Evolutionary conservation across 371 early-diverging fungal species (phyloP).

Genomic region (Phascolomyces articulosus): DNA sequence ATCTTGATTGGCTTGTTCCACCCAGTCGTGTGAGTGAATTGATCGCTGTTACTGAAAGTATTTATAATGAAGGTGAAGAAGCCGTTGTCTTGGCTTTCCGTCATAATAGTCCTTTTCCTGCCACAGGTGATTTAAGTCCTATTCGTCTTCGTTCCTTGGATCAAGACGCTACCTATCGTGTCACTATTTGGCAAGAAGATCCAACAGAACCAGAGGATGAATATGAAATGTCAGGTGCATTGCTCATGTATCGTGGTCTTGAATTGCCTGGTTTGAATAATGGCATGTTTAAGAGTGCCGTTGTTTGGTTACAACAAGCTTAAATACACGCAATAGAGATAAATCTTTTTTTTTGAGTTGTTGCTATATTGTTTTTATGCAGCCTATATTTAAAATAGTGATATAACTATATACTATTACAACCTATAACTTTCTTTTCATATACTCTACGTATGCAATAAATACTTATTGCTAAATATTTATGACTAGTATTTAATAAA

Average conservation of each 20-base stretch:
- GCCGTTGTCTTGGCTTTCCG: slow-evolving; percentile 35
- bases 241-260: slow-evolving; percentile 27
- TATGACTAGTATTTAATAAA: too few relatives aligned
- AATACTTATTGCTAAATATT: too few relatives aligned
- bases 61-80: slow-evolving; percentile 1
- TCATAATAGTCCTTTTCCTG: slow-evolving; percentile 25
- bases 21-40: slow-evolving; percentile 16
- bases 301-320: slow-evolving; percentile 8
- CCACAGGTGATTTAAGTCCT: slow-evolving; percentile 16
- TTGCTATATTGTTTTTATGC: too few relatives aligned
- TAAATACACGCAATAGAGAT: neutral
- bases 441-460: too few relatives aligned
- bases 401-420: too few relatives aligned
- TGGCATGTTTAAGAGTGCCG: slow-evolving; percentile 12
- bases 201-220: slow-evolving; percentile 17
- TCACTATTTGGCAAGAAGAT: slow-evolving; percentile 21
- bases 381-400: too few relatives aligned
- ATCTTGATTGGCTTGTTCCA: slow-evolving; percentile 34
- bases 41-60: slow-evolving; percentile 23
- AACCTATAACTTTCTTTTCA: too few relatives aligned
- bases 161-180: slow-evolving; percentile 11
- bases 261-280: slow-evolving; percentile 4
- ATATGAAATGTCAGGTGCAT: slow-evolving; percentile 24
- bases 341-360: too few relatives aligned
- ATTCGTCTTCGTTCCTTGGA: slow-evolving; percentile 22